Evolutionary conservation across 1,284 basidiomycete species (phyloP), one percentile per base, ranked within the genome.

Genomic region (Thecaphora thlaspeos): DNA sequence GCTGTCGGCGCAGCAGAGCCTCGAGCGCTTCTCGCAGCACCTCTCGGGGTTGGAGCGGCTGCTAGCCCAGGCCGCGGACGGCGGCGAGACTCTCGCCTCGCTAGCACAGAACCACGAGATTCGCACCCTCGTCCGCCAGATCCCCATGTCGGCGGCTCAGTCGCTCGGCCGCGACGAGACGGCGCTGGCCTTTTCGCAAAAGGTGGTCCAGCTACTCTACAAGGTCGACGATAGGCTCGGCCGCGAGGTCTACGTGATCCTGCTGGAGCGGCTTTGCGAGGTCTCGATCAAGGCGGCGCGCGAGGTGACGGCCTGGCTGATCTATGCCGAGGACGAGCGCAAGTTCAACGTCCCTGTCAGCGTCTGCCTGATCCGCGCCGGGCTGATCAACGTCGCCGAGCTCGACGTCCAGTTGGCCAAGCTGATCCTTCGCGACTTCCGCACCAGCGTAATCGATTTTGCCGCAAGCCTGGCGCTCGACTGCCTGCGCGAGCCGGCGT

Each of bases 261-360:
- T 98, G 43, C 82, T 98, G 21, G 89, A 94, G 64, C 87, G 90
- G 60, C 82, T 99, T 21, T 98, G 95, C 79, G 86, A 87, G 61
- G 82, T 87, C 24, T 94, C 91, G 61, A 86, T 89, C 69, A 91
- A 95, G 71, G 93, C 96, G 41, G 90, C 89, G 19, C 91, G 91
- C 80, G 95, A 99, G 80, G 95, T 94, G 10, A 89, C 93, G 52
- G 91, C 89, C 14, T 99, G 95, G 95, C 82, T 99, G 46, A 82
- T 97, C 44, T 96, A 93, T 76, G 90, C 94, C 15, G 93, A 98
- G 77, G 95, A 98, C 79, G 90, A 94, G 81, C 70, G 75, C 62
- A 98, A 98, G 81, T 90, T 90, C 81, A 96, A 96, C 77, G 87
- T 97, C 15, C 86, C 91, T 7, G 95, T 96, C 61, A 97, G 92